phyloP scores from a whole-genome alignment of 441 rosid genomes.

The Erysimum cheiri region DNA sequence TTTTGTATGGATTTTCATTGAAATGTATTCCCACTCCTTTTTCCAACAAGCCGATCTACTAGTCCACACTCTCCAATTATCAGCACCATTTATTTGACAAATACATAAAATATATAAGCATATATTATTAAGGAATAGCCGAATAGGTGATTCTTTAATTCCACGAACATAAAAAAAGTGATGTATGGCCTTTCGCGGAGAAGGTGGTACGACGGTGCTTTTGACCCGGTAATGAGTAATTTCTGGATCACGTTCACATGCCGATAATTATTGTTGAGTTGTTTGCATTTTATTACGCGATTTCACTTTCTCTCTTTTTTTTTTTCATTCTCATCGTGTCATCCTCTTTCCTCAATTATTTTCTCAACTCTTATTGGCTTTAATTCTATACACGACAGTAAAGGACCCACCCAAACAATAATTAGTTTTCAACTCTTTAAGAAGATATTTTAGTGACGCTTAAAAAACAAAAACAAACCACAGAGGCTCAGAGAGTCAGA shows the following conservation, averaged over 20 bases:
- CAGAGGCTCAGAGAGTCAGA: too few species aligned
- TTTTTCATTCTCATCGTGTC: slow-evolving; percentile 20
- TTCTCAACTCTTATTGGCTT: background rate
- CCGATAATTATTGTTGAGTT: slow-evolving; percentile 8
- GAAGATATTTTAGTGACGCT: background rate
- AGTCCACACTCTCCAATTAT: background rate
- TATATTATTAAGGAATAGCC: background rate
- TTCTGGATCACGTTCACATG: slow-evolving; percentile 32
- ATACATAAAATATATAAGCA: background rate
- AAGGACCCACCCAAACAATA: slow-evolving; percentile 22
- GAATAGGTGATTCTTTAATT: background rate
- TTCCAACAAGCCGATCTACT: background rate
- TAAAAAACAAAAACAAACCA: background rate
- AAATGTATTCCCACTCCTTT: slow-evolving; percentile 25
- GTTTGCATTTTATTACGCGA: slow-evolving; percentile 25
- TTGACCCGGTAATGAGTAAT: slow-evolving; percentile 16
- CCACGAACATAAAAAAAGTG: background rate
- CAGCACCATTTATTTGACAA: background rate
- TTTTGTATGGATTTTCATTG: background rate
- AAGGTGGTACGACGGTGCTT: slow-evolving; percentile 22
- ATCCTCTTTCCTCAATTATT: slow-evolving; percentile 32
- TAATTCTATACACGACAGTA: background rate
- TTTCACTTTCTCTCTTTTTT: background rate
- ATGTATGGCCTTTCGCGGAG: slow-evolving; percentile 13
- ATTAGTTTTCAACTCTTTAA: background rate